These are phyloP conservation scores for Aspergillus incahuasiensis DNA, from an alignment of 495 filamentous ascomycete species.

Conservation along the genomic window DNA sequence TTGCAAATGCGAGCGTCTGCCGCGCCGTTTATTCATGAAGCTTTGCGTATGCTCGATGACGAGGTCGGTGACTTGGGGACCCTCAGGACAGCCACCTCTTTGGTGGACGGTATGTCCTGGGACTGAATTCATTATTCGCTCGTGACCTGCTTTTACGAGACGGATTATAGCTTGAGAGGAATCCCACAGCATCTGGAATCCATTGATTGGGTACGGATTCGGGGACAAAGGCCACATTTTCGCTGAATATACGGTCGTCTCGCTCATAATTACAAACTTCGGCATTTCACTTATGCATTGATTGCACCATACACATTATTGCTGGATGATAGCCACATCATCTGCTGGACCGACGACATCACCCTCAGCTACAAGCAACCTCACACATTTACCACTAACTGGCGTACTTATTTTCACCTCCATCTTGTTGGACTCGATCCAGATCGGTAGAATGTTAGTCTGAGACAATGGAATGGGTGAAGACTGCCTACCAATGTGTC, in stretches of 20 bases:
- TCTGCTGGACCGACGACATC: constrained; percentile 1
- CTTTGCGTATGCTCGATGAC: constrained; percentile 18
- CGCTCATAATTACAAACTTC: too few relatives aligned
- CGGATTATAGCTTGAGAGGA: too few relatives aligned
- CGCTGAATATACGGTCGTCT: too few relatives aligned
- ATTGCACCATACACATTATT: background rate
- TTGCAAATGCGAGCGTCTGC: constrained; percentile 17
- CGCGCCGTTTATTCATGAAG: constrained; percentile 18
- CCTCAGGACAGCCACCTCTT: constrained; percentile 14
- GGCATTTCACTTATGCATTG: too few relatives aligned
- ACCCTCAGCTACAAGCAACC: background rate
- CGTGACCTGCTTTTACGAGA: too few relatives aligned
- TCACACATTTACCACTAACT: background rate
- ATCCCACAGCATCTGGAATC: too few relatives aligned
- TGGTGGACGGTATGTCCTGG: constrained; percentile 1
- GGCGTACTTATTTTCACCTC: constrained; percentile 1
- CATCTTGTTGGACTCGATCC: constrained; percentile 9
- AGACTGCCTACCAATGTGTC: background rate
- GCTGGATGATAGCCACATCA: constrained; percentile 6
- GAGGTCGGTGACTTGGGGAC: constrained; percentile 18
- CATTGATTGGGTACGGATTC: too few relatives aligned
- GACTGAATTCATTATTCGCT: background rate
- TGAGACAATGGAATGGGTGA: background rate
- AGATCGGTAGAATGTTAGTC: background rate
- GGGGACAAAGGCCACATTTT: too few relatives aligned